These are phyloP conservation scores for Anisodus tanguticus DNA, from an alignment of 257 asterid genomes.

Conservation along the genomic window DNA sequence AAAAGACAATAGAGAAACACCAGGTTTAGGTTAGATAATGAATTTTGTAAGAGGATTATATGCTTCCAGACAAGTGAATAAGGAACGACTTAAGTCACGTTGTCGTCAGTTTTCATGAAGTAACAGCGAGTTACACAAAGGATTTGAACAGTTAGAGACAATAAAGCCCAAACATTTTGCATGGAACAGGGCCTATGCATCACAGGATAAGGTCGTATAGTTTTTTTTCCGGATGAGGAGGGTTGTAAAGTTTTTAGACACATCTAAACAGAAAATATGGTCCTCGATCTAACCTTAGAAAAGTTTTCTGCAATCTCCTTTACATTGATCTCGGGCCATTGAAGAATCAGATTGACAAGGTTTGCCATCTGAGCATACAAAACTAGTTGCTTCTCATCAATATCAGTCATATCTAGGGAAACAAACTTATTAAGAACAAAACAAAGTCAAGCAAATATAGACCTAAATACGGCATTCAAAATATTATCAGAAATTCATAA, in stretches of 20 bases:
- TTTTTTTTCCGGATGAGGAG: neutral
- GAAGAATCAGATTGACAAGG: constrained; percentile 81
- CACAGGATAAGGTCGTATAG: neutral
- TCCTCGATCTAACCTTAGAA: constrained; percentile 61
- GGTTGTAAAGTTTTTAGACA: neutral
- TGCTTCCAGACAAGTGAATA: neutral
- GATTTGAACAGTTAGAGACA: neutral
- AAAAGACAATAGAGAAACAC: neutral
- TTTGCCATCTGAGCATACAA: constrained; percentile 97
- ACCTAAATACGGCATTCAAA: constrained; percentile 11
- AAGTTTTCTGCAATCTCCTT: constrained; percentile 79
- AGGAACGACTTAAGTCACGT: neutral
- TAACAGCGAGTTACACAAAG: neutral
- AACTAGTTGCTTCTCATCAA: constrained; percentile 73
- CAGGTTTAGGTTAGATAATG: neutral
- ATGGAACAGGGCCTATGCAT: neutral
- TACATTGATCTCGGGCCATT: constrained; percentile 71
- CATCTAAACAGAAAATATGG: neutral
- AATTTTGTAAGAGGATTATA: neutral
- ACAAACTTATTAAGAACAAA: constrained; percentile 50
- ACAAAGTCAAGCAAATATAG: constrained; percentile 25
- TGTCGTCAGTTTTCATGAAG: neutral
- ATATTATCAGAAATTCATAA: constrained; percentile 2
- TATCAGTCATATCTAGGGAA: constrained; percentile 65
- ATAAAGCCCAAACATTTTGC: neutral